These are phyloP conservation scores for Paramecium sonneborni DNA, from an alignment of 73 alveolate species.

Conservation along the genomic window DNA sequence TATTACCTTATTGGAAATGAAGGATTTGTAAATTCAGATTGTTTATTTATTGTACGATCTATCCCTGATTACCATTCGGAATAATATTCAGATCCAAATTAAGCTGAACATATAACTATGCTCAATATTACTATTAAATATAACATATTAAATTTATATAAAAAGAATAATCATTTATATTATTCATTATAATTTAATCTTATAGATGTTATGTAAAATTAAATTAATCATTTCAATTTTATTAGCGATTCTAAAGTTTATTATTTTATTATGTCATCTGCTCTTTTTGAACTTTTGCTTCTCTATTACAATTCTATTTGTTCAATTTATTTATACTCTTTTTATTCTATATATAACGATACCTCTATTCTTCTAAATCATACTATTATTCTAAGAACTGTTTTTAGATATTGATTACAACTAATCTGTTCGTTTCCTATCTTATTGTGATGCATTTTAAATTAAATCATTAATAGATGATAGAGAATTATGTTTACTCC, in stretches of 20 bases:
- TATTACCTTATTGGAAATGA: background rate
- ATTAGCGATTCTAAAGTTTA: slow-evolving; percentile 3
- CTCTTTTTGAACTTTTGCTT: background rate
- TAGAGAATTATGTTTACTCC: background rate
- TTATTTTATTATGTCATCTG: background rate
- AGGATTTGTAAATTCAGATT: slow-evolving; percentile 1
- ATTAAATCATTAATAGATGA: slow-evolving; percentile 20
- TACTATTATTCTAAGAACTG: background rate
- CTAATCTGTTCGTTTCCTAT: background rate
- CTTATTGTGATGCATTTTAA: background rate
- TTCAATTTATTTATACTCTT: background rate
- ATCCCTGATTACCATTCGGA: slow-evolving; percentile 48
- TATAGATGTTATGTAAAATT: background rate
- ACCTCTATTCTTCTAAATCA: background rate
- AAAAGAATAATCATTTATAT: background rate
- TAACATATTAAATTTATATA: background rate
- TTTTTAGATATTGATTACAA: background rate
- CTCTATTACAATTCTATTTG: background rate
- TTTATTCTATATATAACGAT: background rate
- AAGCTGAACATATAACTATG: background rate
- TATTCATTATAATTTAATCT: background rate
- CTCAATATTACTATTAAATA: background rate
- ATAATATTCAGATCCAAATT: slow-evolving; percentile 29
- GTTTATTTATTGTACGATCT: background rate
- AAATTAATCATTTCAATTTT: background rate